phyloP scores from a whole-genome alignment of 768 basidiomycete species.

The Panaeolus papilionaceus region DNA sequence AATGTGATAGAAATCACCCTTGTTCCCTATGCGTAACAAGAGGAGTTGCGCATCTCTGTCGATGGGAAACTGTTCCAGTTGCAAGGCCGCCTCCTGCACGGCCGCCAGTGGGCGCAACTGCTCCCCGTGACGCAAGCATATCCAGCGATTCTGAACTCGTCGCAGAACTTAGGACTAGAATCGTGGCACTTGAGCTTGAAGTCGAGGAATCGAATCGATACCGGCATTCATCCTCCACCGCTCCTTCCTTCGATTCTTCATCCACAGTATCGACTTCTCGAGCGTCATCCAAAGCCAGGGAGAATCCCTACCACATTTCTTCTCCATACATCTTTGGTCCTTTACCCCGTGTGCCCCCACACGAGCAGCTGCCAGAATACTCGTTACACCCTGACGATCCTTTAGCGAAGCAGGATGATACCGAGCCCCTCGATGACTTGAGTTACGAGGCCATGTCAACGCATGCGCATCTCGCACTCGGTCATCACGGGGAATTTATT shows the following conservation, averaged over 20 bases:
- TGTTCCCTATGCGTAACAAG: conserved; percentile 47
- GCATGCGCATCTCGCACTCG: conserved; percentile 50
- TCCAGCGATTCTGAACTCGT: conserved; percentile 23
- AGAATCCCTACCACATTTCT: conserved; percentile 9
- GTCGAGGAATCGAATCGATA: conserved; percentile 22
- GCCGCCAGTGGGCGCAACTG: conserved; percentile 33
- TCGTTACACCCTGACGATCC: conserved; percentile 13
- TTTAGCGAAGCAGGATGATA: conserved; percentile 11
- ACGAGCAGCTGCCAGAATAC: conserved; percentile 5
- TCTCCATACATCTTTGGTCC: neutral
- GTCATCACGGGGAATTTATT: conserved; percentile 55
- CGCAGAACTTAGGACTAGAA: conserved; percentile 34
- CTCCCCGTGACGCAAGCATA: conserved; percentile 26
- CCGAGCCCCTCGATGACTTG: conserved; percentile 34
- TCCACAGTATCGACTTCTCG: neutral
- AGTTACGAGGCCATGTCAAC: conserved; percentile 47
- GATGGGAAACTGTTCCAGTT: conserved; percentile 51
- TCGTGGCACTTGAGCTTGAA: conserved; percentile 35
- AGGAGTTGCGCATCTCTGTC: conserved; percentile 50
- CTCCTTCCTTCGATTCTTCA: conserved; percentile 9
- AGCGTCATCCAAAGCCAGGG: conserved; percentile 7
- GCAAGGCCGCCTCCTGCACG: conserved; percentile 49
- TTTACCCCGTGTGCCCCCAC: neutral
- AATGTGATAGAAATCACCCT: conserved; percentile 55
- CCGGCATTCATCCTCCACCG: conserved; percentile 12